Evolutionary conservation across 176 grass and related monocot species (phyloP), one percentile per base, ranked within the genome.

Genomic region (Musa schizocarpa): DNA sequence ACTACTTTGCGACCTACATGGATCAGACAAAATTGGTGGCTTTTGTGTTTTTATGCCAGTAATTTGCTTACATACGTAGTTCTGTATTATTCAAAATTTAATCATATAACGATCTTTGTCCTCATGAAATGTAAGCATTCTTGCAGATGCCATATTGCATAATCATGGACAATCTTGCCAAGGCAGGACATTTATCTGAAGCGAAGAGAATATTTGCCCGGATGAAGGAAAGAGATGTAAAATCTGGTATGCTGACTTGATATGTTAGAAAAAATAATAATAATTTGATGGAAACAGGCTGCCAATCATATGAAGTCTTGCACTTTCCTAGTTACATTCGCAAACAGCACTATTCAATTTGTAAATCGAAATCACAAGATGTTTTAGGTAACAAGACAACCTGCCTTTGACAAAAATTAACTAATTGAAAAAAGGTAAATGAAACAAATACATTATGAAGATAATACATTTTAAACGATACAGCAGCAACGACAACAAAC

Each of bases 141-240:
- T 53, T 82, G 65, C 77, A 93, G 94, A 98, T 93, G 80, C 85
- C 94, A 67, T 91, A 98, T 81, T 88, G 90, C 62, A 88, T 98
- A 82, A 80, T 93, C 84, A 87, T 98, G 76, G 94, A 98, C 81
- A 85, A 77, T 76, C 86, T 93, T 85, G 90, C 87, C 75, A 98
- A 98, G 89, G 82, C 70, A 89, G 85, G 88, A 63, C 87, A 84
- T 72, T 78, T 98, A 72, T 50, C 76, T 68, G 94, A 98, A 81
- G 90, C 86, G 52, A 85, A 65, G 17, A 65, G 63, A 58, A 13
- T 91, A 78, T 93, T 98, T 83, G 64, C 77, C 81, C 79, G 83
- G 26, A 97, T 97, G 90, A 87, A 93, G 80, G 82, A 82, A 80
- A 98, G 87, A 76, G 56, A 82, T 61, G 75, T 97, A 54, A 89